Evolutionary conservation across 2,329 filamentous ascomycete genomes (phyloP), one percentile per base, ranked within the genome.

Genomic region (Ciborinia camelliae): DNA sequence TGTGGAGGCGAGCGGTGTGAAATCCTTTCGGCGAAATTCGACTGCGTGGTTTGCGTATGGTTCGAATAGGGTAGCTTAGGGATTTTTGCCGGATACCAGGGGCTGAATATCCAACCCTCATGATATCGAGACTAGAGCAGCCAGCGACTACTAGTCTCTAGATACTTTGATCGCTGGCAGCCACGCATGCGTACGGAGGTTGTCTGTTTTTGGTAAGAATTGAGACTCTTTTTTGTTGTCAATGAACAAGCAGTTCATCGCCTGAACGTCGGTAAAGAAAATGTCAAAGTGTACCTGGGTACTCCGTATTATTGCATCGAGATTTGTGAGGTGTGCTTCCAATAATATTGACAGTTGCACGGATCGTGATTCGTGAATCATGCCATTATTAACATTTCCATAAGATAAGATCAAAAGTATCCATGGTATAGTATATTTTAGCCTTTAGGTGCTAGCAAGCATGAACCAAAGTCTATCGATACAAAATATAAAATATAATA

Each of bases 1-100:
- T 63, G 61, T 39, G 32, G 62, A 59, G 43, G 52, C 52, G 62
- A 63, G 52, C 43, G 32, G 53, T 58, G 62, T 45, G 37, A 41
- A 54, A 35, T 59, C 28, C 43, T 43, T 50, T 58, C 52, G 30
- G 62, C 52, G 62, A 43, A 32, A 63, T 43, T 51, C 12, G 20
- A 32, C 18, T n/a, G 41, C 20, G 28, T 45, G 6, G 35, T 43
- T 43, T 32, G 41, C 23, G 41, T 26, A 14, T 43, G 61, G n/a
- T 48, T 62, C 20, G 39, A 37, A 37, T 15, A 57, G 37, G 32
- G 26, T 35, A 23, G 18, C 43, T 35, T 41, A 3, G 28, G 50
- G 39, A 23, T 32, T 58, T 37, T 41, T 58, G 52, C 53, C 52
- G 61, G 61, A 50, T 63, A 58, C 32, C 52, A 58, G 39, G 61